Evolutionary conservation across 305 asterid species (phyloP).

Genomic region (Fraxinus floribunda): DNA sequence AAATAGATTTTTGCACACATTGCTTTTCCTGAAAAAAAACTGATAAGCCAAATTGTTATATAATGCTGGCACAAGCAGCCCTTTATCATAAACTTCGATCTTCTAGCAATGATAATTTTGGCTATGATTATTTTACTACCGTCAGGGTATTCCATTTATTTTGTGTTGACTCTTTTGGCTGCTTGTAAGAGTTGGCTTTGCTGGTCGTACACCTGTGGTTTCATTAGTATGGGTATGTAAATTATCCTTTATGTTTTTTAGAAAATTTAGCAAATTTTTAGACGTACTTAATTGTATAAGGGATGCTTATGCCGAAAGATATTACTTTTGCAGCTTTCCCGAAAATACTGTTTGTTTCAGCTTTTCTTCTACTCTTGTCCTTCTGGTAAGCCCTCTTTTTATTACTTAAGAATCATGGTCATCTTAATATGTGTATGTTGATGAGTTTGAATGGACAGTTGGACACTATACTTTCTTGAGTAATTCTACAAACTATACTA

Average conservation of each 20-base stretch:
- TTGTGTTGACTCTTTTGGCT: conserved; percentile 70
- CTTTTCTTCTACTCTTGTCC: conserved; percentile 86
- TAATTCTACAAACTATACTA: background rate
- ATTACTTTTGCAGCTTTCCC: conserved; percentile 70
- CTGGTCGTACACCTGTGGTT: conserved; percentile 89
- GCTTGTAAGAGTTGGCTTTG: conserved; percentile 88
- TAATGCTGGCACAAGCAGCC: conserved; percentile 1
- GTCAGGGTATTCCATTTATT: conserved; percentile 77
- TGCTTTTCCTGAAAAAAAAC: background rate
- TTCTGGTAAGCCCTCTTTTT: conserved; percentile 60
- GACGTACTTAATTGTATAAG: conserved; percentile 5
- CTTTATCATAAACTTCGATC: background rate
- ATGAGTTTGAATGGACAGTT: background rate
- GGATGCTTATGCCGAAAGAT: conserved; percentile 17
- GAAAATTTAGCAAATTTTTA: background rate
- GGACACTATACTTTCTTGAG: background rate
- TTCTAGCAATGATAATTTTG: background rate
- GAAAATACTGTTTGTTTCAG: conserved; percentile 66
- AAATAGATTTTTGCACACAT: conserved; percentile 2
- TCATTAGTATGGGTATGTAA: conserved; percentile 78
- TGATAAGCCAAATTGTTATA: background rate
- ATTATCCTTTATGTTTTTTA: conserved; percentile 15
- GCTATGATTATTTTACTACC: conserved; percentile 20
- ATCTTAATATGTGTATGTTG: background rate
- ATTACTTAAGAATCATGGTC: background rate